Evolutionary conservation across 2,329 filamentous ascomycete genomes (phyloP).

Genomic region (Aspergillus amoenus): DNA sequence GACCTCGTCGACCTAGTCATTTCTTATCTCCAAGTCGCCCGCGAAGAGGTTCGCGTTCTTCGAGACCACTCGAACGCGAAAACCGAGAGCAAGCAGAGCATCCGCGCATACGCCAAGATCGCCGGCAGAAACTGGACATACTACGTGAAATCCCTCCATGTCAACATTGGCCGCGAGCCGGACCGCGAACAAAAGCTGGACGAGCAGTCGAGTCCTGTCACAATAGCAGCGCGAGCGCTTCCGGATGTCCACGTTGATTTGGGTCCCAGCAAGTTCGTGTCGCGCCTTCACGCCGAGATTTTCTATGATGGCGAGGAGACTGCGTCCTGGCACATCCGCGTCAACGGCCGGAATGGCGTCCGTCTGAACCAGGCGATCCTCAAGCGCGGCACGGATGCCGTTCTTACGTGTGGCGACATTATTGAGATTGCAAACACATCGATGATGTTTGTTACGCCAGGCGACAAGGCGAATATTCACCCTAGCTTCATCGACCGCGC

Average conservation of each 20-base stretch:
- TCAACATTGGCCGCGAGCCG: conserved; percentile 51
- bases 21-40: conserved; percentile 44
- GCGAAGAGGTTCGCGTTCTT: conserved; percentile 45
- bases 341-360: conserved; percentile 89
- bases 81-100: conserved; percentile 46
- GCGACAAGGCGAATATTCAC: conserved; percentile 68
- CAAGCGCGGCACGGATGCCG: conserved; percentile 64
- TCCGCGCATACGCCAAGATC: conserved; percentile 52
- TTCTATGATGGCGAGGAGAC: conserved; percentile 66
- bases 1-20: conserved; percentile 51
- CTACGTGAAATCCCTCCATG: conserved; percentile 49
- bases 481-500: conserved; percentile 69
- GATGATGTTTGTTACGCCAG: conserved; percentile 98
- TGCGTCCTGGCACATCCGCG: conserved; percentile 74
- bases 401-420: conserved; percentile 81
- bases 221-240: conserved; percentile 43
- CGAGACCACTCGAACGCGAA: conserved; percentile 47
- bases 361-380: conserved; percentile 74
- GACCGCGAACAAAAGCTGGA: conserved; percentile 44
- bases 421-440: conserved; percentile 90
- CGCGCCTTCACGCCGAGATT: conserved; percentile 73
- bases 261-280: conserved; percentile 78
- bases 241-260: conserved; percentile 79
- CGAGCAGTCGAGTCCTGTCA: conserved; percentile 48
- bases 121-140: conserved; percentile 54